Percentiles rank a stretch among this genome's conserved stretches.
Evolutionary conservation across 1,284 basidiomycete species (phyloP).

Genomic region (Pseudozyma sp.): DNA sequence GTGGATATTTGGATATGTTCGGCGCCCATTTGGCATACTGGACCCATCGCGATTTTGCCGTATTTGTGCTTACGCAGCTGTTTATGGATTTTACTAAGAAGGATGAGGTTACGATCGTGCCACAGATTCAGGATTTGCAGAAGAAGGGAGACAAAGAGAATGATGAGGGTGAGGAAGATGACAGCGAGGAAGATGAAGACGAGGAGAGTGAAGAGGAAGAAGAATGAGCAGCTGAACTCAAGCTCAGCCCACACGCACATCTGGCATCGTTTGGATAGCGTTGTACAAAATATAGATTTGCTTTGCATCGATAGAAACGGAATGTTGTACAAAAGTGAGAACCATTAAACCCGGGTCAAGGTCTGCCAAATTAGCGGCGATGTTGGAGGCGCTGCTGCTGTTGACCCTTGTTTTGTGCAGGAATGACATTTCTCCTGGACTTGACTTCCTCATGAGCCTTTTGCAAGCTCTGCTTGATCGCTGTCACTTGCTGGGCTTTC

Average conservation of each 20-base stretch:
- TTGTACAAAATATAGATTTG: conserved; percentile 1
- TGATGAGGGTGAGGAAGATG: conserved; percentile 54
- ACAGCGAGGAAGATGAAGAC: conserved; percentile 4
- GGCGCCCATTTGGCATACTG: conserved; percentile 63
- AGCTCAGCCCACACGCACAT: neutral
- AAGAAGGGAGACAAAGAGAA: conserved; percentile 45
- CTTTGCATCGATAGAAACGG: conserved; percentile 5
- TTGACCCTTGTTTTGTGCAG: neutral
- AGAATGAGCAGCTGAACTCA: neutral
- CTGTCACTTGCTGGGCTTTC: conserved; percentile 8
- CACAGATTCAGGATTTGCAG: conserved; percentile 21
- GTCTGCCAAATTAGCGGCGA: no score
- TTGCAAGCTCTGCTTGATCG: conserved; percentile 28
- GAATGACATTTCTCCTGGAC: conserved; percentile 13
- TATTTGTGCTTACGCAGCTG: conserved; percentile 61
- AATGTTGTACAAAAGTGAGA: conserved; percentile 15
- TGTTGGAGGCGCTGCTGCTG: neutral
- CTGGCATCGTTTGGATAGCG: neutral
- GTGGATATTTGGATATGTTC: conserved; percentile 60
- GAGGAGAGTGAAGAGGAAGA: neutral
- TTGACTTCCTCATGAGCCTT: conserved; percentile 37
- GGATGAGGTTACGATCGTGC: conserved; percentile 37
- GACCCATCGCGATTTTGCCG: conserved; percentile 58
- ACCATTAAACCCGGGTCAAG: no score
- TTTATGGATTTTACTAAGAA: conserved; percentile 44